Evolutionary conservation across 2,329 filamentous ascomycete genomes (phyloP).

Genomic region (Arthrinium puccinioides): DNA sequence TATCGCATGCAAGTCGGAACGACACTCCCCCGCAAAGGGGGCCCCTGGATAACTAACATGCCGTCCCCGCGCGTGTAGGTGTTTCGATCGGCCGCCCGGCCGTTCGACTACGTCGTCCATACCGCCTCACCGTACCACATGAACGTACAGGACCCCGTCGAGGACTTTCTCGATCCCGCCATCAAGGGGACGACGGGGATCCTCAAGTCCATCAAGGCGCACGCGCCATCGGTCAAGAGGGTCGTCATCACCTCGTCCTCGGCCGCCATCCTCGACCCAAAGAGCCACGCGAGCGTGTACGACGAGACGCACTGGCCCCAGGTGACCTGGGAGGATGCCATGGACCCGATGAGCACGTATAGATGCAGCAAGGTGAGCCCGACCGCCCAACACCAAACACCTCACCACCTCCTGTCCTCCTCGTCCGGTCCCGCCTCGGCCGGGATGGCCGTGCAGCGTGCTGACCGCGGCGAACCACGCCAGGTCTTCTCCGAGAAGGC

Average conservation of each 20-base stretch:
- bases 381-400: neutral
- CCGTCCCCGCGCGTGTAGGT: slow-evolving; percentile 13
- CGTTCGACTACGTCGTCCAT: slow-evolving; percentile 66
- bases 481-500: slow-evolving; percentile 60
- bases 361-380: slow-evolving; percentile 38
- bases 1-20: neutral
- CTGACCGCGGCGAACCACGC: too few species aligned
- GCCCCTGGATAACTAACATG: neutral
- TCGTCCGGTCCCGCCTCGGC: too few species aligned
- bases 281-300: slow-evolving; percentile 28
- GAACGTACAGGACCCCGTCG: slow-evolving; percentile 44
- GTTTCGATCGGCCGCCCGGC: slow-evolving; percentile 31
- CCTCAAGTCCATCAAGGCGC: slow-evolving; percentile 36
- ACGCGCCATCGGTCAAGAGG: slow-evolving; percentile 48
- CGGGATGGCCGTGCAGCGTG: too few species aligned
- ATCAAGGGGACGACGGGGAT: slow-evolving; percentile 44
- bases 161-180: slow-evolving; percentile 47
- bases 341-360: slow-evolving; percentile 21
- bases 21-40: neutral
- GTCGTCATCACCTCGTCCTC: slow-evolving; percentile 49
- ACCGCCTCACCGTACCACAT: slow-evolving; percentile 70
- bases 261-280: slow-evolving; percentile 33
- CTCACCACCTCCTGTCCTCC: neutral
- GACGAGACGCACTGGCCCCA: slow-evolving; percentile 31
- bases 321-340: slow-evolving; percentile 27